Conservation (phyloP, 495 filamentous ascomycete species). For the Opeltia flavorubescens region DNA sequence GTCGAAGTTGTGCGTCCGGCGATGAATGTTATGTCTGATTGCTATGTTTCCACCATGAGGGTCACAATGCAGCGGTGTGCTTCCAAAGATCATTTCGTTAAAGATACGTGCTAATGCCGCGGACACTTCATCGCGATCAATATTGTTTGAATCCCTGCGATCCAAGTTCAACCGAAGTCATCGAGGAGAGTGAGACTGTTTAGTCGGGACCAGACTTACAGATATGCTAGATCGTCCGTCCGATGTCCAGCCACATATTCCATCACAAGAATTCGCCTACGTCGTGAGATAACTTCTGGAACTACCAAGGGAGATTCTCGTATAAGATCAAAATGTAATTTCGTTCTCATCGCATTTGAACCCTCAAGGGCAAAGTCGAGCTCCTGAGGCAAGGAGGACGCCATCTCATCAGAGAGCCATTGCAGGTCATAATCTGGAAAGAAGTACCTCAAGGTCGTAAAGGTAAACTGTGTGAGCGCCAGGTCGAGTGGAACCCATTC, state of each 20-base stretch:
- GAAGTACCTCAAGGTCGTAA: slow-evolving; percentile 75
- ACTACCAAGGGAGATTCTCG: slow-evolving; percentile 68
- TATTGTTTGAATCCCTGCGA: slow-evolving; percentile 63
- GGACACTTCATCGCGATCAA: slow-evolving; percentile 92
- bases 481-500: slow-evolving; percentile 90
- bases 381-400: slow-evolving; percentile 76
- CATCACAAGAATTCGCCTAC: slow-evolving; percentile 87
- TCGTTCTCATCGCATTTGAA: slow-evolving; percentile 63
- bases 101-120: slow-evolving; percentile 85
- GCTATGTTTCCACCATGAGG: slow-evolving; percentile 97
- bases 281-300: slow-evolving; percentile 81
- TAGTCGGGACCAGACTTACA: no score
- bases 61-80: slow-evolving; percentile 89
- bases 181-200: no score
- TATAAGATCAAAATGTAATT: slow-evolving; percentile 61
- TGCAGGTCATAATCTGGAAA: slow-evolving; percentile 97
- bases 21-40: slow-evolving; percentile 55
- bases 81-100: slow-evolving; percentile 99
- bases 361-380: slow-evolving; percentile 82
- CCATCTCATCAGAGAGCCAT: slow-evolving; percentile 91
- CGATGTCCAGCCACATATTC: slow-evolving; percentile 78
- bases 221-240: slow-evolving; percentile 69
- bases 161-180: no score
- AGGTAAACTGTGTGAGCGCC: slow-evolving; percentile 73
- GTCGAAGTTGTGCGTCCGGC: slow-evolving; percentile 64